Evolutionary conservation across 202 grass and related monocot species (phyloP), one percentile per base, ranked within the genome.

Genomic region (Sporobolus alterniflorus): DNA sequence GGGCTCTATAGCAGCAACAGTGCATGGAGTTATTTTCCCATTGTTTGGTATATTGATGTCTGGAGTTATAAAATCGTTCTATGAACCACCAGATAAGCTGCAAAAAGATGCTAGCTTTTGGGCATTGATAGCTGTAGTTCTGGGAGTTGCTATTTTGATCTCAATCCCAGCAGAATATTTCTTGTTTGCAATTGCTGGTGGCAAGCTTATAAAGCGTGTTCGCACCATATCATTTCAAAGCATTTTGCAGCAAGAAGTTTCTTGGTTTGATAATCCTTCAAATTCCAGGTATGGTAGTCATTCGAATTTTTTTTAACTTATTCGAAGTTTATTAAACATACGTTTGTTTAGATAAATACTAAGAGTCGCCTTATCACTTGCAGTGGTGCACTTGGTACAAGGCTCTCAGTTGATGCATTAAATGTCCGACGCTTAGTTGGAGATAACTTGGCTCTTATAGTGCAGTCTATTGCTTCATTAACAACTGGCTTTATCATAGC

Each of bases 341-440:
- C 42, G 43, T 41, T 61, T 69, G 11, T 90, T 73, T 61, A 50
- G 5, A 17, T 7, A 1, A 32, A 46, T n/a, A 28, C 30, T 78
- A 67, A 78, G 15, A 83, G 7, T 31, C 11, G 29, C 26, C 33
- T 82, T 62, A 62, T 82, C 11, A 26, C 18, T 76, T 86, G 74
- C 48, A 98, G 96, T 76, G 96, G 96, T 34, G 86, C 87, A 89
- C 90, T 98, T 65, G 96, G 92, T 13, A 94, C 93, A 63, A 91
- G 85, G 76, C 82, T 98, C 59, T 98, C 96, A 1, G 76, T 94
- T 39, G 96, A 95, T 64, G 96, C 96, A 33, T 79, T 92, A 36
- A 91, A 90, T 81, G 85, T 98, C 29, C 90, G 92, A 16, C 81
- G 89, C 70, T 86, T 98, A 67, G 93, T 84, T 49, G 96, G 96